Base-by-base conservation (phyloP, 2,329 filamentous ascomycete species). In the Phyllosticta citriasiana region DNA sequence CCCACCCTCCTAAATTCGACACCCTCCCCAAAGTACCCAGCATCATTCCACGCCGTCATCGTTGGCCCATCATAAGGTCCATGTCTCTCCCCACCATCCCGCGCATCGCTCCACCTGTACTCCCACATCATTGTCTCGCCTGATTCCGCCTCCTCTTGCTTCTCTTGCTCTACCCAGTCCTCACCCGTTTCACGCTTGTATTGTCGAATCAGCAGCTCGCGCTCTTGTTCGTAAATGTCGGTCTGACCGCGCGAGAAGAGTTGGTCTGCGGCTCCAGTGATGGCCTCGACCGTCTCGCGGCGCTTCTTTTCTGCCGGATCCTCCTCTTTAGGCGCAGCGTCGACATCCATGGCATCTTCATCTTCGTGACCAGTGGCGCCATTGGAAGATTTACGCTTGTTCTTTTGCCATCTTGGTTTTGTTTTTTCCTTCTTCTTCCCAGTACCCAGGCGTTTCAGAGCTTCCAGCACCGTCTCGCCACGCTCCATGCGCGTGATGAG, bases 31-130 rank as follows among this genome's bases (percentile, higher is more conserved):
- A 99, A 99, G 72, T 97, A 97, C 2, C 94, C 94, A 25, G 91
- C 91, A 64, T 89, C 85, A 66, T 88, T 85, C 94, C 94, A 99
- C 2, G 89, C 88, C 68, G 86, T 84, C 94, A 99, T 97, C 47
- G 88, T 93, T 4, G 81, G 73, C 7, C 82, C 84, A 70, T 97
- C 91, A 72, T 91, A 99, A 0, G 94, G 93, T 0, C 94, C 94
- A 73, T 99, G 91, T 62, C 83, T 82, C 55, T 84, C 82, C 10
- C 84, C 89, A 27, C 84, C 88, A 69, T 96, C 93, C 51, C 91
- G 82, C 19, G 89, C 90, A 72, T 96, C 91, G 50, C 85, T 87
- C 94, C 94, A 99, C 62, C 90, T 83, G 72, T 91, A 99, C 74
- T 97, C 89, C 92, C 93, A 99, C 79, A 84, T 82, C 40, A 76